phyloP scores from a whole-genome alignment of 768 basidiomycete genomes.

The Chiua virens region DNA sequence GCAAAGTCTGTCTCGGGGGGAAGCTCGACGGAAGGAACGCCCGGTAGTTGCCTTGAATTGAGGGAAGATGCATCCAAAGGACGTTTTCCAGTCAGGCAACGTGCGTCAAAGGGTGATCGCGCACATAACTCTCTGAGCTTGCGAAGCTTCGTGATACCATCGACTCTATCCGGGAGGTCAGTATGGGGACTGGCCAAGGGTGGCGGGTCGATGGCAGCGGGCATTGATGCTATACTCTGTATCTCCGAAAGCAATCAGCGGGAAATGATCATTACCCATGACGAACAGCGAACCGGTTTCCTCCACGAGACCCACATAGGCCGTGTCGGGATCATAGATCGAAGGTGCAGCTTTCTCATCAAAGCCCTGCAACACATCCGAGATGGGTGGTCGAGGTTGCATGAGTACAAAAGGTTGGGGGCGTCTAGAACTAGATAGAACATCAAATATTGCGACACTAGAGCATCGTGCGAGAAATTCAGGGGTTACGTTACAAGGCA shows the following conservation, averaged over 20 bases:
- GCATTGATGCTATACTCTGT: constrained; percentile 35
- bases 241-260: constrained; percentile 74
- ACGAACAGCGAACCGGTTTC: constrained; percentile 78
- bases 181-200: constrained; percentile 28
- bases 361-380: constrained; percentile 62
- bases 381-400: constrained; percentile 78
- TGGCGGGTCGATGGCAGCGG: constrained; percentile 36
- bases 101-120: constrained; percentile 43
- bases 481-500: not conserved
- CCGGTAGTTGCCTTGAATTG: constrained; percentile 61
- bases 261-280: constrained; percentile 79
- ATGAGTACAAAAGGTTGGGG: constrained; percentile 77
- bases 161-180: constrained; percentile 43
- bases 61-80: constrained; percentile 47
- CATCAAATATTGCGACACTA: constrained; percentile 84
- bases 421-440: constrained; percentile 49
- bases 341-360: constrained; percentile 38
- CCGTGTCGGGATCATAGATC: constrained; percentile 50
- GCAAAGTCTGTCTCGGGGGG: constrained; percentile 25
- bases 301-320: constrained; percentile 79
- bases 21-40: constrained; percentile 42
- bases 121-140: constrained; percentile 43
- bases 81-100: constrained; percentile 65
- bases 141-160: constrained; percentile 44
- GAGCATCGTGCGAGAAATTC: not conserved